Evolutionary conservation across 164 flowering plant species (phyloP).

Genomic region (Brasenia schreberi): DNA sequence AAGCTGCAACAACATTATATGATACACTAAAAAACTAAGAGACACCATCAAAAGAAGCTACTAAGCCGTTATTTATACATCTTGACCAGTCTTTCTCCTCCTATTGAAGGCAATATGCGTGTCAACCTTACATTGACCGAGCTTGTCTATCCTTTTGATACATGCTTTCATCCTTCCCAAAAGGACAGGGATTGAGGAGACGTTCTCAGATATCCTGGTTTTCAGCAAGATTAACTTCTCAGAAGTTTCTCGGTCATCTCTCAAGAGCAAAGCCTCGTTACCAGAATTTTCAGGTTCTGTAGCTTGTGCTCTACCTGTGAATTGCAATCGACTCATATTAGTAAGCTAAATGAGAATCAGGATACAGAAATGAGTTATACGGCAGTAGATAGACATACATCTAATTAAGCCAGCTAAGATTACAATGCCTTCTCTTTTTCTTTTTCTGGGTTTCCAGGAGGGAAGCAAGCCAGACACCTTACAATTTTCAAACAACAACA

Average conservation of each 20-base stretch:
- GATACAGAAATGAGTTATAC: no score
- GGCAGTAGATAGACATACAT: no score
- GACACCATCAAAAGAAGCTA: not conserved
- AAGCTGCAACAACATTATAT: not conserved
- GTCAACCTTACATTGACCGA: not conserved
- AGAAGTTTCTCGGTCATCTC: not conserved
- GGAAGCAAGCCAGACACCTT: no score
- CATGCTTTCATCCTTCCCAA: not conserved
- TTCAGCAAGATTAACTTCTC: not conserved
- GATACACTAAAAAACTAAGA: not conserved
- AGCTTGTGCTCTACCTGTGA: not conserved
- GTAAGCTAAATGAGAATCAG: no score
- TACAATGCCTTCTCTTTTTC: no score
- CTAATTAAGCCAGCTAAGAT: no score
- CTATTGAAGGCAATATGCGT: not conserved
- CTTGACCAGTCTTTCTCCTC: not conserved
- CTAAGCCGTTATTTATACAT: not conserved
- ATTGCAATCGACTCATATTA: not conserved
- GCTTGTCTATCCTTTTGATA: conserved; percentile 1
- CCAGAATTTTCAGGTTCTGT: not conserved
- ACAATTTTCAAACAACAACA: no score
- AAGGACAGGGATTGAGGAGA: not conserved
- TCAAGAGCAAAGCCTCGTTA: not conserved
- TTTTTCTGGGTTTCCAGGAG: no score
- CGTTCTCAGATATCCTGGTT: conserved; percentile 1